A percentile compares a stretch with the other conserved stretches of the same genome.
Conservation (phyloP, 2,329 filamentous ascomycete species). For the Malbranchea zuffiana region DNA sequence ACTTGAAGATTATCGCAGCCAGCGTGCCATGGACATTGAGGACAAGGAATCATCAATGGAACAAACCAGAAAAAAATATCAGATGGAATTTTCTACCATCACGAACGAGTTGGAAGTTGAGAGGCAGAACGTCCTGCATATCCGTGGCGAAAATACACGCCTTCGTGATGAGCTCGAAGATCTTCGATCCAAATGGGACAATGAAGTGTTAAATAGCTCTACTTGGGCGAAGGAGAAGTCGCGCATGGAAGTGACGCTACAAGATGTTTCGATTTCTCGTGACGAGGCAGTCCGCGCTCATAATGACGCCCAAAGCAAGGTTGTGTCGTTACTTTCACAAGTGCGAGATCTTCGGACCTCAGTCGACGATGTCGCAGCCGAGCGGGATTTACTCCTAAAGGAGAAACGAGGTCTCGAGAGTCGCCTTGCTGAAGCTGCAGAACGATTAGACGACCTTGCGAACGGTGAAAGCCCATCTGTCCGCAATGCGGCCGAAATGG, state of each 20-base stretch:
- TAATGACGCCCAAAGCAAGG: slow-evolving; percentile 87
- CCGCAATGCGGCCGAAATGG: slow-evolving; percentile 77
- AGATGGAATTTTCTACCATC: slow-evolving; percentile 77
- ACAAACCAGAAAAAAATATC: slow-evolving; percentile 95
- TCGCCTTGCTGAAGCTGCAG: slow-evolving; percentile 74
- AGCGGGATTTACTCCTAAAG: slow-evolving; percentile 71
- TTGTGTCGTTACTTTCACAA: slow-evolving; percentile 81
- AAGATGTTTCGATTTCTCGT: slow-evolving; percentile 79
- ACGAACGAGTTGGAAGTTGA: slow-evolving; percentile 89
- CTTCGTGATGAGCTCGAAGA: slow-evolving; percentile 95
- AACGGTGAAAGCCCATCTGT: slow-evolving; percentile 77
- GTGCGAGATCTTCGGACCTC: slow-evolving; percentile 72
- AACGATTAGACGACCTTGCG: slow-evolving; percentile 76
- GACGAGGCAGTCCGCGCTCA: slow-evolving; percentile 90
- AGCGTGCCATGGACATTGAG: slow-evolving; percentile 90
- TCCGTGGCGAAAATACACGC: slow-evolving; percentile 71
- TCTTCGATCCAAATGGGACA: slow-evolving; percentile 91
- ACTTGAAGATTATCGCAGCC: slow-evolving; percentile 91
- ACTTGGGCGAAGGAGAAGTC: slow-evolving; percentile 98
- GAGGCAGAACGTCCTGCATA: slow-evolving; percentile 77
- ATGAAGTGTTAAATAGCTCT: slow-evolving; percentile 92
- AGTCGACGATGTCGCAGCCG: slow-evolving; percentile 73
- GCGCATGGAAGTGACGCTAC: slow-evolving; percentile 75
- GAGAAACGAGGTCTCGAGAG: slow-evolving; percentile 86
- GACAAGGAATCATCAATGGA: slow-evolving; percentile 95